Conservation (phyloP, 441 rosid genomes). For the Populus hybrid region DNA sequence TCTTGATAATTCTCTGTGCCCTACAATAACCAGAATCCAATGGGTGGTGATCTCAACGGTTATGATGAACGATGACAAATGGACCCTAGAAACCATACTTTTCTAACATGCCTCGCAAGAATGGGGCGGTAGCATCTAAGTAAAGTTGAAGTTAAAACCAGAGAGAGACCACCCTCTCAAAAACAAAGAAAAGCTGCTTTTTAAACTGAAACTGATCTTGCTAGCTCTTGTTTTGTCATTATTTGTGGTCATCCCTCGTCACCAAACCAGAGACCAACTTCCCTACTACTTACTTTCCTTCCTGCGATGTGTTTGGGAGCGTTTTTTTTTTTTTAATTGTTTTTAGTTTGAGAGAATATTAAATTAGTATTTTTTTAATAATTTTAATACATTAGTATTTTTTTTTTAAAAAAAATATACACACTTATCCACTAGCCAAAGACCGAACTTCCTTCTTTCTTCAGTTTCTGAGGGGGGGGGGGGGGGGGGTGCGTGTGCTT, state of each 20-base stretch:
- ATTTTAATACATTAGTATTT: too few species aligned
- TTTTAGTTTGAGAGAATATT: too few species aligned
- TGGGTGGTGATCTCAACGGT: constrained; percentile 5
- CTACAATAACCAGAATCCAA: neutral
- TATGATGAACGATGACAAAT: constrained; percentile 19
- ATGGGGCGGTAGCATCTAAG: neutral
- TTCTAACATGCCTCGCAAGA: neutral
- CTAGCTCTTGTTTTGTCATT: constrained; percentile 19
- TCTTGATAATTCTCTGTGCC: neutral
- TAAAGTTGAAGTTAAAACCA: neutral
- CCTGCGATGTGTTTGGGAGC: too few species aligned
- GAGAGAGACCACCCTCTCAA: neutral
- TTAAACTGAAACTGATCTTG: constrained; percentile 18
- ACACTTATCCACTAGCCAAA: neutral
- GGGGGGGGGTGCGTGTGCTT: neutral
- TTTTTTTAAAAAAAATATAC: too few species aligned
- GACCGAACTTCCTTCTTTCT: neutral
- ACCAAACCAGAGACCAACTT: neutral
- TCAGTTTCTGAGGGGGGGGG: neutral
- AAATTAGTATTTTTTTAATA: neutral
- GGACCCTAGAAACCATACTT: constrained; percentile 9
- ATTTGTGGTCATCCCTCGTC: neutral
- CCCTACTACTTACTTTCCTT: neutral
- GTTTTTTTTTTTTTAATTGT: too few species aligned
- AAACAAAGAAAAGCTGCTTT: constrained; percentile 13